phyloP scores from a whole-genome alignment of 1,284 basidiomycete species.

The Microbotryum scabiosae region DNA sequence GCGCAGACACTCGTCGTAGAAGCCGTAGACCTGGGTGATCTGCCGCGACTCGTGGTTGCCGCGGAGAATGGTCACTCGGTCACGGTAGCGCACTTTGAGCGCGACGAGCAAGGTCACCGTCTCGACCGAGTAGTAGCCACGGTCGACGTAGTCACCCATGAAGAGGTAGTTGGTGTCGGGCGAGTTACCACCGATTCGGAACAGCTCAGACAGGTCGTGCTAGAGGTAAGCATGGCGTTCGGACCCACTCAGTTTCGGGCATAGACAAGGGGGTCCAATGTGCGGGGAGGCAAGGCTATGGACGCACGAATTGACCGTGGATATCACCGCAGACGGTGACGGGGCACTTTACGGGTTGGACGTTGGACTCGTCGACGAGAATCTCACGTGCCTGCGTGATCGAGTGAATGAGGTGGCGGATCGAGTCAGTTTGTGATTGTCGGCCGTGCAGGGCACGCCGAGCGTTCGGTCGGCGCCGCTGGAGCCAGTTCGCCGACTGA shows the following conservation, averaged over 20 bases:
- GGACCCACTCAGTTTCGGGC: neutral
- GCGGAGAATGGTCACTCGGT: slow-evolving; percentile 94
- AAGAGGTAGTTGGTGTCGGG: slow-evolving; percentile 99
- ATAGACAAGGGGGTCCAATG: neutral
- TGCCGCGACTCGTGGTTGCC: slow-evolving; percentile 99
- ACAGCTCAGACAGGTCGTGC: slow-evolving; percentile 98
- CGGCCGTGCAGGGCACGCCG: too few species aligned
- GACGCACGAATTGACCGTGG: slow-evolving; percentile 96
- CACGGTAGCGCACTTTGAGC: slow-evolving; percentile 94
- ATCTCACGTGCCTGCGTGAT: slow-evolving; percentile 79
- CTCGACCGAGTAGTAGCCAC: slow-evolving; percentile 98
- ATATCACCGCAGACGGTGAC: slow-evolving; percentile 98
- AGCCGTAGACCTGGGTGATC: slow-evolving; percentile 99
- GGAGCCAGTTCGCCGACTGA: slow-evolving; percentile 41
- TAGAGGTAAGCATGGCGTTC: slow-evolving; percentile 38
- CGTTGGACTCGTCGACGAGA: slow-evolving; percentile 93
- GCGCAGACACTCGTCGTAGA: slow-evolving; percentile 98
- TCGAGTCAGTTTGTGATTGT: too few species aligned
- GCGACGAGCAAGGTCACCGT: slow-evolving; percentile 98
- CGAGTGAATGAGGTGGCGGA: too few species aligned
- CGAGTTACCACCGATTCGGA: slow-evolving; percentile 97
- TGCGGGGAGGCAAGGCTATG: neutral
- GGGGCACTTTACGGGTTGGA: slow-evolving; percentile 94
- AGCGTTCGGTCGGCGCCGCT: too few species aligned
- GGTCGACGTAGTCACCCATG: slow-evolving; percentile 99